A percentile compares a stretch with the other conserved stretches of the same genome.
These are phyloP conservation scores for Diplodia sapinea DNA, from an alignment of 2,329 filamentous ascomycete genomes.

Conservation along the genomic window DNA sequence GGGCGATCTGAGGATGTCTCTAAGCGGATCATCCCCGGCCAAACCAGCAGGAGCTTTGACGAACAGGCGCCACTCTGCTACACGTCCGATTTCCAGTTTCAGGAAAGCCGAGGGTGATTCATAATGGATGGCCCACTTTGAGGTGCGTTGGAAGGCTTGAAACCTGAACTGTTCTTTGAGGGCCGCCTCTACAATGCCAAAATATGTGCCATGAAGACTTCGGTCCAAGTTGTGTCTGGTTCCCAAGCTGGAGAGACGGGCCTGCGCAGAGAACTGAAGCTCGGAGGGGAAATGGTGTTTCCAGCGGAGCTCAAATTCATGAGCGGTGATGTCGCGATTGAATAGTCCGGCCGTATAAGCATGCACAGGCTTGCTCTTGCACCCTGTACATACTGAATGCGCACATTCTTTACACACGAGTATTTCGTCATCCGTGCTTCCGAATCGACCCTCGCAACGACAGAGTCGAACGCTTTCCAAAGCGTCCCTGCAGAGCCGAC, in stretches of 20 bases:
- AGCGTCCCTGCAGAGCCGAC: constrained; percentile 39
- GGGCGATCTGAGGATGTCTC: constrained; percentile 48
- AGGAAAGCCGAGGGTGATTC: constrained; percentile 47
- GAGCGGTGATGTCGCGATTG: constrained; percentile 41
- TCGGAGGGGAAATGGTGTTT: constrained; percentile 39
- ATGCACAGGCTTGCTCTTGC: constrained; percentile 62
- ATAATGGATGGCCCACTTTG: constrained; percentile 52
- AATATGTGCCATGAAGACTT: not conserved
- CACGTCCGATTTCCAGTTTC: constrained; percentile 49
- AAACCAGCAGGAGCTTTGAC: constrained; percentile 50
- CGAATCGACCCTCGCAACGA: constrained; percentile 60
- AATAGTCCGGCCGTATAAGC: constrained; percentile 42
- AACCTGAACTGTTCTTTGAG: constrained; percentile 8
- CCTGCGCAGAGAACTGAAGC: constrained; percentile 37
- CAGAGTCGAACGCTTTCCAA: constrained; percentile 56
- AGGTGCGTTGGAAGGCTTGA: constrained; percentile 13
- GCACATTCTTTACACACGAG: constrained; percentile 58
- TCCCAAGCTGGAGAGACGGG: constrained; percentile 5
- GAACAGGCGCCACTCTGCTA: constrained; percentile 54
- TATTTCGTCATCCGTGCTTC: constrained; percentile 49
- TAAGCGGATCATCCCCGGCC: constrained; percentile 48
- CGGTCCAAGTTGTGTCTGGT: not conserved
- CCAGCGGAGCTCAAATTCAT: constrained; percentile 53
- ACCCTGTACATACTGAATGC: constrained; percentile 61
- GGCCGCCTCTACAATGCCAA: not conserved